Evolutionary conservation across 305 asterid genomes (phyloP), one percentile per base, ranked within the genome.

Genomic region (Fraxinus floribunda): DNA sequence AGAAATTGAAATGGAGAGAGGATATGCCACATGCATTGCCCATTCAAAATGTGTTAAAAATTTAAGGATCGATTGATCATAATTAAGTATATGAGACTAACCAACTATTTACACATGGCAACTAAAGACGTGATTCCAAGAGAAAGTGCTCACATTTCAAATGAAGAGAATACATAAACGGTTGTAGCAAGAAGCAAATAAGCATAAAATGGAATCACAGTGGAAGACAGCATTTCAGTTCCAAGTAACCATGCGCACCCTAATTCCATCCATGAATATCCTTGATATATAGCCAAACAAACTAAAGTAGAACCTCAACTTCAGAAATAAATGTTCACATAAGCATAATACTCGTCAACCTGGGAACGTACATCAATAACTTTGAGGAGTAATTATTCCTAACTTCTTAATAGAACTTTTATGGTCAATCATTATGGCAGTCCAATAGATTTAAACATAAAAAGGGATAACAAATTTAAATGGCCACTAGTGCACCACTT

Each of bases 161-260:
- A 77, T 64, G 76, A 66, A 20, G n/a, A 13, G 20, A 30, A 10
- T 30, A 77, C n/a, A 77, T 77, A 29, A 77, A 30, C 3, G 26
- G 26, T 71, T 71, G 44, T 18, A 32, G 16, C 15, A 32, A 71
- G 26, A 71, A 71, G 39, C 76, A 30, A 70, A 71, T 71, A 71
- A 16, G 76, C 76, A 71, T 24, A 79, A 13, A 79, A 36, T 79
- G 79, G 77, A 24, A 83, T 41, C 80, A 85, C n/a, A 76, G 78
- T 8, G 38, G 35, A 52, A 73, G 76, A 79, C 75, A 73, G 32
- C 64, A 66, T 30, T 79, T 24, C 75, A 41, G 71, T 35, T 32
- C 76, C 44, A 71, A 71, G 44, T 71, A 20, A 32, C 34, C 83
- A 80, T 74, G 79, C 68, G 52, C 30, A 35, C 74, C 77, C 83